Percentiles rank a stretch among this genome's conserved stretches.
Conservation (phyloP, 306 rosid species). For the Ochetophila trinervis region DNA sequence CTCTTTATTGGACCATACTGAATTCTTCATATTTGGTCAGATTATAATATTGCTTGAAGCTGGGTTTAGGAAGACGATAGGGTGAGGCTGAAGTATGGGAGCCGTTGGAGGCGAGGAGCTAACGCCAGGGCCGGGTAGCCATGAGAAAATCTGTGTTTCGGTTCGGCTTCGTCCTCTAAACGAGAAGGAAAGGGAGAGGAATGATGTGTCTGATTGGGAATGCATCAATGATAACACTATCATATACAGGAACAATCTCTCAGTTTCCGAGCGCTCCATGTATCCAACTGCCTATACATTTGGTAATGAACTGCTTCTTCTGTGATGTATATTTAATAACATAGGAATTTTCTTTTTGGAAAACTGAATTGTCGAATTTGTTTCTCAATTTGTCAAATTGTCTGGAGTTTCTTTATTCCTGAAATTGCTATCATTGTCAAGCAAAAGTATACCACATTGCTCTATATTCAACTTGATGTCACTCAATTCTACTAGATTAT, state of each 20-base stretch:
- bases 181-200: constrained; percentile 62
- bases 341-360: constrained; percentile 5
- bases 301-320: constrained; percentile 52
- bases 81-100: constrained; percentile 50
- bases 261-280: constrained; percentile 90
- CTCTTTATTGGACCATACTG: constrained; percentile 19
- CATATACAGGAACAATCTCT: constrained; percentile 77
- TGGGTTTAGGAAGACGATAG: constrained; percentile 22
- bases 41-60: constrained; percentile 31
- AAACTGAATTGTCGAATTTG: not conserved
- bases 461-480: not conserved
- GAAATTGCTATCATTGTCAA: constrained; percentile 8
- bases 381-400: constrained; percentile 8
- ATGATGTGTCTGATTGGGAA: constrained; percentile 92
- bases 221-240: constrained; percentile 77
- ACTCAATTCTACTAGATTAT: not conserved
- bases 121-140: constrained; percentile 37
- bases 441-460: constrained; percentile 12
- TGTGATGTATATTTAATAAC: not conserved
- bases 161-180: constrained; percentile 88
- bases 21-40: constrained; percentile 26
- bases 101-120: constrained; percentile 66
- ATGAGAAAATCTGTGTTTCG: constrained; percentile 79
- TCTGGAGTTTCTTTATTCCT: not conserved
- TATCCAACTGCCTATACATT: constrained; percentile 92